These are phyloP conservation scores for Phytopythium sindhum DNA, from an alignment of 352 stramenopile genomes.

Conservation along the genomic window DNA sequence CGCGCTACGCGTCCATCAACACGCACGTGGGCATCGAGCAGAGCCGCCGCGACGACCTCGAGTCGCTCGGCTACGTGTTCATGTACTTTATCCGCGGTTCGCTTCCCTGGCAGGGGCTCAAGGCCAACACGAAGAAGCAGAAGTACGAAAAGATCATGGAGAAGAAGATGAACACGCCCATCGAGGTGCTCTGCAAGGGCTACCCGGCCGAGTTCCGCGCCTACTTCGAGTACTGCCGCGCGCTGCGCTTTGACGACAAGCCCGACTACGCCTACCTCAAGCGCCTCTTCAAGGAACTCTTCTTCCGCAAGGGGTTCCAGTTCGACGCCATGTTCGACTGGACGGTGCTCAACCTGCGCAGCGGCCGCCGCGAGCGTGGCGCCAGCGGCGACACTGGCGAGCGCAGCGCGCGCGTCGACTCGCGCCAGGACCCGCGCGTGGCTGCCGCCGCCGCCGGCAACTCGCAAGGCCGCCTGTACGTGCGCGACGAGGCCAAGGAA, in stretches of 20 bases:
- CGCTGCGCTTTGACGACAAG: constrained; percentile 86
- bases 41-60: constrained; percentile 96
- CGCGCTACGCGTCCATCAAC: constrained; percentile 98
- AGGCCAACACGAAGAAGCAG: constrained; percentile 93
- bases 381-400: constrained; percentile 58
- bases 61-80: constrained; percentile 95
- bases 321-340: constrained; percentile 99
- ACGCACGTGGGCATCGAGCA: constrained; percentile 99
- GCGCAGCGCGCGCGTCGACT: constrained; percentile 56
- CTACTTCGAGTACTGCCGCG: constrained; percentile 95
- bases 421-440: constrained; percentile 37
- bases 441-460: constrained; percentile 42
- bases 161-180: constrained; percentile 97
- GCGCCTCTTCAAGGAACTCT: constrained; percentile 98
- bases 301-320: constrained; percentile 98
- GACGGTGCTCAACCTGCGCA: constrained; percentile 92
- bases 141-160: constrained; percentile 99
- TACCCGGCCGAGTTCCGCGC: constrained; percentile 96
- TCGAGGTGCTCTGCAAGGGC: constrained; percentile 91
- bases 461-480: constrained; percentile 61
- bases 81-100: constrained; percentile 94
- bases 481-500: constrained; percentile 69
- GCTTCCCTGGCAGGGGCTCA: constrained; percentile 98
- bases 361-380: constrained; percentile 58
- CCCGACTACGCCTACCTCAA: constrained; percentile 90